Evolutionary conservation across 2,329 filamentous ascomycete genomes (phyloP).

Genomic region (Septoria petroselini): DNA sequence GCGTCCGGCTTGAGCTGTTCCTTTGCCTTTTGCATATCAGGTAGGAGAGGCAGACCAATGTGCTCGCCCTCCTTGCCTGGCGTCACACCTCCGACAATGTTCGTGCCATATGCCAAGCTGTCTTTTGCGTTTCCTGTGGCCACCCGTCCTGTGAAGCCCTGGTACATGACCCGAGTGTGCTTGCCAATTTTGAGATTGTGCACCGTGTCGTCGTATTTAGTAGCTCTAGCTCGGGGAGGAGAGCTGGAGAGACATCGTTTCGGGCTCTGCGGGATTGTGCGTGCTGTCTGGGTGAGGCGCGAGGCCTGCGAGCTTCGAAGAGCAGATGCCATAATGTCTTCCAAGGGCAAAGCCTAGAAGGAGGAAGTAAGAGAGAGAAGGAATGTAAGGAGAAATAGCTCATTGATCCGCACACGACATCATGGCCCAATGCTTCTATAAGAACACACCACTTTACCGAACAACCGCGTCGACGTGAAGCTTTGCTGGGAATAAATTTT

Average conservation of each 20-base stretch:
- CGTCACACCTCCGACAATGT: slow-evolving; percentile 74
- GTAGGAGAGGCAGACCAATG: slow-evolving; percentile 68
- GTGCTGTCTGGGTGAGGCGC: slow-evolving; percentile 20
- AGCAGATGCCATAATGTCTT: slow-evolving; percentile 24
- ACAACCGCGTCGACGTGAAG: slow-evolving; percentile 17
- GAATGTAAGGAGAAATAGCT: background rate
- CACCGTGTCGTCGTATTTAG: slow-evolving; percentile 63
- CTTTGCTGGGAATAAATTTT: slow-evolving; percentile 13
- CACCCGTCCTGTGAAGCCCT: slow-evolving; percentile 66
- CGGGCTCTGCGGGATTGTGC: slow-evolving; percentile 12
- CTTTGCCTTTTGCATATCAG: slow-evolving; percentile 66
- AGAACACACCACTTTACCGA: slow-evolving; percentile 16
- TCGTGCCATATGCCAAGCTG: slow-evolving; percentile 73
- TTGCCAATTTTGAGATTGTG: slow-evolving; percentile 64
- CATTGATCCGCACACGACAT: slow-evolving; percentile 5
- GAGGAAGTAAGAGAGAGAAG: background rate
- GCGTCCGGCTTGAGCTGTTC: slow-evolving; percentile 70
- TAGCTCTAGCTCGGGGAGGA: slow-evolving; percentile 35
- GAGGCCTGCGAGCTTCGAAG: slow-evolving; percentile 26
- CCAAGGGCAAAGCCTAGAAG: too few species aligned
- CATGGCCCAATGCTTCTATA: slow-evolving; percentile 19
- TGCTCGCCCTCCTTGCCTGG: slow-evolving; percentile 69
- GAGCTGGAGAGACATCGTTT: slow-evolving; percentile 33
- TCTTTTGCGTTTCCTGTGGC: slow-evolving; percentile 74
- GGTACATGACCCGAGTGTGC: slow-evolving; percentile 66